Evolutionary conservation across 208 protist species (phyloP), one percentile per base, ranked within the genome.

Genomic region (Wallacemonas sp.): DNA sequence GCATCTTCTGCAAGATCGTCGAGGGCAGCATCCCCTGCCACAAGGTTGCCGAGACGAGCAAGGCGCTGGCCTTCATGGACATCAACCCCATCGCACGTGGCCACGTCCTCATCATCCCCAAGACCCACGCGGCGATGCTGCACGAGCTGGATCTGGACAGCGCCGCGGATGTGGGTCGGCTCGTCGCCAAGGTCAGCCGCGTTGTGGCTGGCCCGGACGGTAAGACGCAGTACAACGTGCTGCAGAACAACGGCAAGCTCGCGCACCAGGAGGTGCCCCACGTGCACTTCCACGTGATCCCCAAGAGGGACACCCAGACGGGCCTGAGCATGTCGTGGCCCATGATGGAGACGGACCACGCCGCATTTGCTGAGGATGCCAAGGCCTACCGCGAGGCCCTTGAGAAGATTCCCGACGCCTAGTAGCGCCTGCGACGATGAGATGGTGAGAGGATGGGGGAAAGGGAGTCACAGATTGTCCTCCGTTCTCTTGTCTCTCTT

Each of bases 231-330:
- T 98, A 97, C 87, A 97, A 98, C 61, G 71, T 98, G 5, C 83
- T 98, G 30, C 93, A 97, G 76, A 98, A 98, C 74, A 97, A 98
- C 64, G 95, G 95, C 34, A 52, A 32, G 19, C 48, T 96, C 11
- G 95, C 95, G 9, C 87, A 97, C 57, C 95, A 98, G 83, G 88
- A 86, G 70, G 95, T 98, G 71, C 74, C 76, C 29, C 95, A 98
- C 68, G 93, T 97, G 34, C 95, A 98, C 87, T 96, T 97, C 77
- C 95, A 98, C 76, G 66, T 98, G 58, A 98, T 98, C 61, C 95
- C 95, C 14, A 94, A 94, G 79, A 76, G 78, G 14, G 83, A 78
- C 21, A 41, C 19, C 21, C 56, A 55, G 48, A 83, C 80, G n/a
- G 90, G 90, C 1, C 78, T 96, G 30, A 67, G 68, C 46, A 78